phyloP scores from a whole-genome alignment of 805 yeast species.

The Candida corydali region DNA sequence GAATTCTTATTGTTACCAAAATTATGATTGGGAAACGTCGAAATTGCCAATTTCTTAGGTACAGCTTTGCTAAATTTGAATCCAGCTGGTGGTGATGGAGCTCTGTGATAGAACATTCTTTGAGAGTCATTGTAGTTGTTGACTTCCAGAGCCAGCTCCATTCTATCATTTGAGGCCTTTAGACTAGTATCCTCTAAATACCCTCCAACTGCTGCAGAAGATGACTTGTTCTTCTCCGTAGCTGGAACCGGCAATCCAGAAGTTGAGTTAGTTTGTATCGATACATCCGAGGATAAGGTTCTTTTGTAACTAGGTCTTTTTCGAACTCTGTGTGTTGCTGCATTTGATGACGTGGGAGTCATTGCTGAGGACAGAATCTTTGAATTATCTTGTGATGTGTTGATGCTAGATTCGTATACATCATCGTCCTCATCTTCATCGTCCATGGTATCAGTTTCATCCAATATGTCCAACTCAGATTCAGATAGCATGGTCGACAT shows the following conservation, averaged over 20 bases:
- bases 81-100: slow-evolving; percentile 10
- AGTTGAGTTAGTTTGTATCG: slow-evolving; percentile 28
- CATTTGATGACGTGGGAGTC: slow-evolving; percentile 12
- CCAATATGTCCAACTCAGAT: slow-evolving; percentile 36
- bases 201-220: slow-evolving; percentile 31
- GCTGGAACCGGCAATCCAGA: slow-evolving; percentile 11
- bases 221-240: slow-evolving; percentile 15
- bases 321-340: slow-evolving; percentile 6
- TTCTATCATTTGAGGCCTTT: no score
- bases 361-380: slow-evolving; percentile 11
- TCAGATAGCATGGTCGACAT: slow-evolving; percentile 40
- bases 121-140: background rate
- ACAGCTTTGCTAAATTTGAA: slow-evolving; percentile 5
- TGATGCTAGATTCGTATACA: slow-evolving; percentile 35
- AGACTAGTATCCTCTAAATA: slow-evolving; percentile 28
- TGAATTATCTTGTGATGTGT: slow-evolving; percentile 25
- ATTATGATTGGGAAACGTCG: background rate
- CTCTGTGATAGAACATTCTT: slow-evolving; percentile 1
- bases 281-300: slow-evolving; percentile 31
- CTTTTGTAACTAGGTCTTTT: slow-evolving; percentile 31
- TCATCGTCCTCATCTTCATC: slow-evolving; percentile 34
- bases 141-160: no score
- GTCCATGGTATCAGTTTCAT: slow-evolving; percentile 36
- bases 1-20: background rate
- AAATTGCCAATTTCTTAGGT: background rate